A percentile compares a stretch with the other conserved stretches of the same genome.
These are phyloP conservation scores for Hypoxylon sp. DNA, from an alignment of 2,329 filamentous ascomycete genomes.

Conservation along the genomic window DNA sequence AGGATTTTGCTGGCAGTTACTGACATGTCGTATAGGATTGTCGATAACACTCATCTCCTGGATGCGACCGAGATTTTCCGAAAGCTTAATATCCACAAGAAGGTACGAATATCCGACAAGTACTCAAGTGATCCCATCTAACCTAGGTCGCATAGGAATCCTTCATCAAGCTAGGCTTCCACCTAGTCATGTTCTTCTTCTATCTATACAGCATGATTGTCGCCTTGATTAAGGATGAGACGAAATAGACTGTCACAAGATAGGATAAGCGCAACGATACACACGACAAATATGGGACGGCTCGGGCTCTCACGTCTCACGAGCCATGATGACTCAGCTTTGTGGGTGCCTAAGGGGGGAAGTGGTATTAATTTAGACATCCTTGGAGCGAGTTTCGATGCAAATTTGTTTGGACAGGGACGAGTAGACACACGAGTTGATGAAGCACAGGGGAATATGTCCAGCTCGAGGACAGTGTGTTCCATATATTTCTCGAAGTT, in stretches of 20 bases:
- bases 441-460: slow-evolving; percentile 13
- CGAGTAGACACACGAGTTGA: slow-evolving; percentile 9
- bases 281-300: slow-evolving; percentile 28
- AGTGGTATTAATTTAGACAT: slow-evolving; percentile 25
- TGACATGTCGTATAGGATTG: slow-evolving; percentile 74
- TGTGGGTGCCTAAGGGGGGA: slow-evolving; percentile 17
- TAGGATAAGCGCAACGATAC: slow-evolving; percentile 22
- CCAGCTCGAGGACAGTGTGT: slow-evolving; percentile 4
- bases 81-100: slow-evolving; percentile 99
- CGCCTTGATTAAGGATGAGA: slow-evolving; percentile 95
- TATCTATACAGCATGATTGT: slow-evolving; percentile 99
- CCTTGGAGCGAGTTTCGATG: slow-evolving; percentile 26
- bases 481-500: slow-evolving; percentile 22
- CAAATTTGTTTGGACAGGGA: slow-evolving; percentile 37
- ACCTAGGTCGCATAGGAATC: slow-evolving; percentile 78
- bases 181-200: slow-evolving; percentile 99
- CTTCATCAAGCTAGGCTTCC: slow-evolving; percentile 98
- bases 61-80: slow-evolving; percentile 99
- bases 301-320: slow-evolving; percentile 22
- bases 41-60: slow-evolving; percentile 95
- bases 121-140: slow-evolving; percentile 14
- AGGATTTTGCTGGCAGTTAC: background rate
- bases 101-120: slow-evolving; percentile 68
- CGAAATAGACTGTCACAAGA: slow-evolving; percentile 70
- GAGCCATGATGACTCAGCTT: slow-evolving; percentile 30